Percentiles rank a stretch among this genome's conserved stretches.
Evolutionary conservation across 768 basidiomycete genomes (phyloP).

Genomic region (Suillus brevipes): DNA sequence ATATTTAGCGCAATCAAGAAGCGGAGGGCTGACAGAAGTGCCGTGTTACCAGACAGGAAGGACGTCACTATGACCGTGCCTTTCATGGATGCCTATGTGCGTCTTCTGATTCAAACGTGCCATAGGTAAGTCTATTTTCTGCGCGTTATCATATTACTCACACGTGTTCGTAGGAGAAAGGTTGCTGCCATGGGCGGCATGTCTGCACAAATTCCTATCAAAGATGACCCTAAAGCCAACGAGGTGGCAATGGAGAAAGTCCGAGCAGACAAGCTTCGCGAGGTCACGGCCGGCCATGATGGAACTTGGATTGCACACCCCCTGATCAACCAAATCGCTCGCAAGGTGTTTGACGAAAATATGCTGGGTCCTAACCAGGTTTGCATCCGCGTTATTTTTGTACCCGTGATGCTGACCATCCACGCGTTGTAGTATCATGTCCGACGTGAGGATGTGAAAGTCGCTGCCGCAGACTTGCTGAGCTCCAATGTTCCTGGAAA

Average conservation of each 20-base stretch:
- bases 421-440: slow-evolving; percentile 71
- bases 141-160: slow-evolving; percentile 8
- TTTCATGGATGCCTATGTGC: slow-evolving; percentile 97
- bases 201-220: slow-evolving; percentile 99
- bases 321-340: slow-evolving; percentile 87
- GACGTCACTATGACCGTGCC: slow-evolving; percentile 98
- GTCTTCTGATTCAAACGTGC: slow-evolving; percentile 95
- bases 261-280: slow-evolving; percentile 89
- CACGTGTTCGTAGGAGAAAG: slow-evolving; percentile 63
- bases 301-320: slow-evolving; percentile 99
- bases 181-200: slow-evolving; percentile 99
- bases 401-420: neutral
- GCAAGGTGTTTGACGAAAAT: slow-evolving; percentile 86
- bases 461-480: slow-evolving; percentile 83
- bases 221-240: slow-evolving; percentile 90
- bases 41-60: slow-evolving; percentile 92
- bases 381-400: slow-evolving; percentile 12
- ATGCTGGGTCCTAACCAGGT: slow-evolving; percentile 99
- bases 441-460: slow-evolving; percentile 86
- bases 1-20: slow-evolving; percentile 99
- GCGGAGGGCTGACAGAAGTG: slow-evolving; percentile 82
- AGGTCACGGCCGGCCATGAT: slow-evolving; percentile 95
- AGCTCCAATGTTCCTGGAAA: slow-evolving; percentile 81
- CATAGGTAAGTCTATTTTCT: slow-evolving; percentile 60
- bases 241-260: slow-evolving; percentile 96